A percentile compares a stretch with the other conserved stretches of the same genome.
Evolutionary conservation across 352 stramenopile genomes (phyloP).

Genomic region (Phytophthora multivora): DNA sequence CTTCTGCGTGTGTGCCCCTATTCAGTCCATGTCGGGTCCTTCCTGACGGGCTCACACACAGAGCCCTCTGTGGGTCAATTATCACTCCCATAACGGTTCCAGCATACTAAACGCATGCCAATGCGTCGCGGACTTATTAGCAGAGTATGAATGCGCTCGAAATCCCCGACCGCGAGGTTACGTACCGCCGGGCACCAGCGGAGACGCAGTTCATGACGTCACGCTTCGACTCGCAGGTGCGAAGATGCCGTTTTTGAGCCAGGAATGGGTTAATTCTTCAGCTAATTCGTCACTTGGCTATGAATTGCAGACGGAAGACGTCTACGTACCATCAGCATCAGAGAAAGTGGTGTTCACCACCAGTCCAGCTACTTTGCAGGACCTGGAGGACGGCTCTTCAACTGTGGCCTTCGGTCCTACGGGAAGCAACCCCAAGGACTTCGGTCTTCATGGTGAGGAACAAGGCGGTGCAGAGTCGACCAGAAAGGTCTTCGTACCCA

Average conservation of each 20-base stretch:
- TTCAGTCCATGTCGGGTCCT: background rate
- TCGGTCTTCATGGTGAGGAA: constrained; percentile 22
- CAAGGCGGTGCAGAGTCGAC: background rate
- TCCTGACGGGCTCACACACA: background rate
- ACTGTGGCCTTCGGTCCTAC: constrained; percentile 17
- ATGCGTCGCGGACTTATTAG: constrained; percentile 23
- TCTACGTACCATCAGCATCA: constrained; percentile 24
- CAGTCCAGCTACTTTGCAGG: constrained; percentile 38
- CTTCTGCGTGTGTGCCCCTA: background rate
- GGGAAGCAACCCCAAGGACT: constrained; percentile 33
- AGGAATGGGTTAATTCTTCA: background rate
- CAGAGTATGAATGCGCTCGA: constrained; percentile 51
- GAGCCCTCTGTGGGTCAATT: constrained; percentile 14
- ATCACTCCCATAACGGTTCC: constrained; percentile 3
- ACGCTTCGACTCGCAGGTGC: constrained; percentile 65
- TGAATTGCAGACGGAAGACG: constrained; percentile 32
- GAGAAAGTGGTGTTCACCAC: constrained; percentile 45
- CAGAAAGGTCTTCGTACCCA: constrained; percentile 39
- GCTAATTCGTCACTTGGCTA: constrained; percentile 7
- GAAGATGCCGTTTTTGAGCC: background rate
- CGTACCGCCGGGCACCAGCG: constrained; percentile 63
- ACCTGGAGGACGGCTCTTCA: constrained; percentile 38
- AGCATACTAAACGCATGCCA: constrained; percentile 21
- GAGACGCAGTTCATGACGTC: constrained; percentile 61
- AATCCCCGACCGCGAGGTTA: constrained; percentile 57